phyloP scores from a whole-genome alignment of 257 asterid genomes.

The Petunia axillaris region DNA sequence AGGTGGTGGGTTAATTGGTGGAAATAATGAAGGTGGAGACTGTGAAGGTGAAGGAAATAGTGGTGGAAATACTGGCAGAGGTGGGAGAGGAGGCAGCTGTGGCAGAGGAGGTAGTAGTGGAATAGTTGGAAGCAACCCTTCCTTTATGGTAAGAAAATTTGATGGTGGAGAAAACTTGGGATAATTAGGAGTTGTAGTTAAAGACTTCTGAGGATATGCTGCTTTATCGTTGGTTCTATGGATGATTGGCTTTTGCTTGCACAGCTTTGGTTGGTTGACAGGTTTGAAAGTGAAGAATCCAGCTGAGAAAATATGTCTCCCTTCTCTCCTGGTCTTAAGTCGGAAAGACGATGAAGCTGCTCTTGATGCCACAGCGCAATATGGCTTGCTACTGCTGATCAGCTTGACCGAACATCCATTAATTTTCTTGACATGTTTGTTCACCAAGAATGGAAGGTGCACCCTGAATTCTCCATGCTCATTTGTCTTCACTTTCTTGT shows the following conservation, averaged over 20 bases:
- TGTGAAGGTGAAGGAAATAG: conserved; percentile 42
- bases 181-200: conserved; percentile 43
- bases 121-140: conserved; percentile 45
- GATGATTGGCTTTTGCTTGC: conserved; percentile 54
- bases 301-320: conserved; percentile 69
- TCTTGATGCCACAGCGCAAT: conserved; percentile 63
- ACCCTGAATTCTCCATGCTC: conserved; percentile 70
- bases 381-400: conserved; percentile 67
- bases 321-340: conserved; percentile 54
- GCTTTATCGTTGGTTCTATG: conserved; percentile 23
- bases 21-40: conserved; percentile 43
- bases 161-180: conserved; percentile 22
- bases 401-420: conserved; percentile 65
- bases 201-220: conserved; percentile 22
- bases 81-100: conserved; percentile 56
- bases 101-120: conserved; percentile 55
- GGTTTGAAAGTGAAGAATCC: conserved; percentile 84
- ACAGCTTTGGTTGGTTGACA: conserved; percentile 56
- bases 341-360: conserved; percentile 55
- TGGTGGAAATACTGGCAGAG: conserved; percentile 54
- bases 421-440: conserved; percentile 65
- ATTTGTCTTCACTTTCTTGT: conserved; percentile 57
- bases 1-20: conserved; percentile 8
- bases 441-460: conserved; percentile 58
- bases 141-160: conserved; percentile 29